Evolutionary conservation across 768 basidiomycete species (phyloP).

Genomic region (Solioccasus polychromus): DNA sequence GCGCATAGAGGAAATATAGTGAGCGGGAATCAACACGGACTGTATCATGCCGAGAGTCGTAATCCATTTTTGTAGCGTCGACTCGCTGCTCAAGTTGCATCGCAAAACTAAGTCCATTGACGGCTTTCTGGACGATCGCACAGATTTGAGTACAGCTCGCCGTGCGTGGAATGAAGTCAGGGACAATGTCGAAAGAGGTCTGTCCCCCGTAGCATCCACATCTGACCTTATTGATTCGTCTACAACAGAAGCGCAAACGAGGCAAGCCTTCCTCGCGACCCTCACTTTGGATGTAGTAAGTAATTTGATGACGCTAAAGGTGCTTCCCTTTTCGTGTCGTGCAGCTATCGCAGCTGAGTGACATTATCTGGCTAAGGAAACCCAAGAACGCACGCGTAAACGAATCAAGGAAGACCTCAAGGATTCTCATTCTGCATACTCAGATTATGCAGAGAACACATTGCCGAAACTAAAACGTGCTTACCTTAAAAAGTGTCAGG

Average conservation of each 20-base stretch:
- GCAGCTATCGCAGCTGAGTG: constrained; percentile 1
- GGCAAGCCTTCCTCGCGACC: constrained; percentile 74
- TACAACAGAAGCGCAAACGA: constrained; percentile 70
- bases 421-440: constrained; percentile 69
- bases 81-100: constrained; percentile 71
- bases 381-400: constrained; percentile 88
- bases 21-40: constrained; percentile 23
- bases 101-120: constrained; percentile 70
- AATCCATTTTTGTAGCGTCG: constrained; percentile 48
- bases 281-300: constrained; percentile 71
- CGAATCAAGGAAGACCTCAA: constrained; percentile 91
- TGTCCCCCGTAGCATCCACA: constrained; percentile 13
- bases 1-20: constrained; percentile 86
- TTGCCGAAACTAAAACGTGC: constrained; percentile 77
- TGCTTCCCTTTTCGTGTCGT: constrained; percentile 21
- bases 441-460: constrained; percentile 76
- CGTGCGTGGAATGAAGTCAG: constrained; percentile 81
- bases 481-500: constrained; percentile 83
- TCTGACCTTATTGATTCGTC: constrained; percentile 2
- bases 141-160: constrained; percentile 60
- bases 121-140: constrained; percentile 66
- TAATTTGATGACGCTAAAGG: constrained; percentile 67
- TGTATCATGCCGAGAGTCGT: not conserved
- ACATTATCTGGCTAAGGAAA: constrained; percentile 52
- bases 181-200: constrained; percentile 83